Percentiles rank a stretch among this genome's conserved stretches.
Conservation (phyloP, 768 basidiomycete genomes). For the Boletus reticuloceps region DNA sequence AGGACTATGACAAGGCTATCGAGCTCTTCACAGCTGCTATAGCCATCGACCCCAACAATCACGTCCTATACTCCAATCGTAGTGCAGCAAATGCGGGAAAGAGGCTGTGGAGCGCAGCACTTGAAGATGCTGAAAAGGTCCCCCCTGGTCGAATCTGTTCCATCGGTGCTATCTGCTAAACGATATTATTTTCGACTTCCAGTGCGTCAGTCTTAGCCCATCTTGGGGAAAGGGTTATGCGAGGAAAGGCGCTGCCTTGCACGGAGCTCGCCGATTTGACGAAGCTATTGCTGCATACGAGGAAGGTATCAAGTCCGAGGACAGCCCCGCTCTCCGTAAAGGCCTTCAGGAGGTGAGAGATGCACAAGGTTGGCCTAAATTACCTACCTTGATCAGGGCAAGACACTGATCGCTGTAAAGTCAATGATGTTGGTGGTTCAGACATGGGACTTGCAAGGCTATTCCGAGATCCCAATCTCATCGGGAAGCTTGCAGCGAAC, state of each 20-base stretch:
- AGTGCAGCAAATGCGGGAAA: slow-evolving; percentile 90
- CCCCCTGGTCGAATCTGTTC: not conserved
- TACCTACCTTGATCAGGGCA: not conserved
- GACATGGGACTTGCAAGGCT: slow-evolving; percentile 67
- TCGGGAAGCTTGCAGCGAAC: slow-evolving; percentile 82
- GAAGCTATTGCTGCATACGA: slow-evolving; percentile 87
- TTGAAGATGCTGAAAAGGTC: slow-evolving; percentile 90
- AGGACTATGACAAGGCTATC: slow-evolving; percentile 88
- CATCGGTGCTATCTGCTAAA: slow-evolving; percentile 3
- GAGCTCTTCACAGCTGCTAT: slow-evolving; percentile 82
- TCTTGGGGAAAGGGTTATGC: slow-evolving; percentile 89
- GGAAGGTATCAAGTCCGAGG: slow-evolving; percentile 76
- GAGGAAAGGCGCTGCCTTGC: slow-evolving; percentile 90
- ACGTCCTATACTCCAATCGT: slow-evolving; percentile 90
- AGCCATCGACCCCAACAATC: slow-evolving; percentile 75
- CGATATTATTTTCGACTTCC: not conserved
- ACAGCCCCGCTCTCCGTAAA: slow-evolving; percentile 77
- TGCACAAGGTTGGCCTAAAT: slow-evolving; percentile 60
- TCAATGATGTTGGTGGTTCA: slow-evolving; percentile 37
- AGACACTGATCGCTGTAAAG: slow-evolving; percentile 19
- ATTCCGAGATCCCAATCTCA: slow-evolving; percentile 80
- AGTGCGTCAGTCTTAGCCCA: slow-evolving; percentile 81
- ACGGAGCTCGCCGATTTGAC: slow-evolving; percentile 73
- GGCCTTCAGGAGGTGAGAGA: slow-evolving; percentile 87
- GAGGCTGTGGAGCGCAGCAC: slow-evolving; percentile 69